phyloP scores from a whole-genome alignment of 2,329 filamentous ascomycete genomes.

The Alternaria ethzedia region DNA sequence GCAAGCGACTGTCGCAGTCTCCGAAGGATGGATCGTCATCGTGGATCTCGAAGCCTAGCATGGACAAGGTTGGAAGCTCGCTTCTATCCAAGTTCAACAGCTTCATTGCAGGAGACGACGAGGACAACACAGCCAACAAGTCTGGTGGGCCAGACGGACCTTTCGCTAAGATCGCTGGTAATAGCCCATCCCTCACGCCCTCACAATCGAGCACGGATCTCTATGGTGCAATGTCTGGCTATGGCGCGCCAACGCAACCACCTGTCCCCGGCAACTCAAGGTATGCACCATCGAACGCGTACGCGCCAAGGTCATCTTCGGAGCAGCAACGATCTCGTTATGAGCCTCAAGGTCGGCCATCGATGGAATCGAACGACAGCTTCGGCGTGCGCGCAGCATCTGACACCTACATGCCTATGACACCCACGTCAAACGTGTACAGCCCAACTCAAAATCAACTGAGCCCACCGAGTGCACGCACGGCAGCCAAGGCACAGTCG shows the following conservation, averaged over 20 bases:
- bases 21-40: slow-evolving; percentile 81
- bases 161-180: slow-evolving; percentile 81
- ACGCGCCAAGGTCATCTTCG: slow-evolving; percentile 58
- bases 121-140: slow-evolving; percentile 66
- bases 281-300: slow-evolving; percentile 48
- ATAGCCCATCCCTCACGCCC: slow-evolving; percentile 55
- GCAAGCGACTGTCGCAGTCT: slow-evolving; percentile 81
- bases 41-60: slow-evolving; percentile 93
- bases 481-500: slow-evolving; percentile 36
- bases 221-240: slow-evolving; percentile 71
- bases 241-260: slow-evolving; percentile 43
- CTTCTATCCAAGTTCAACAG: slow-evolving; percentile 95
- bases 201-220: slow-evolving; percentile 75
- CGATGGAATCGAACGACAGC: slow-evolving; percentile 46
- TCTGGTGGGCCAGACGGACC: slow-evolving; percentile 70
- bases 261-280: slow-evolving; percentile 42
- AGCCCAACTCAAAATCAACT: slow-evolving; percentile 39
- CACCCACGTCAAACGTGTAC: slow-evolving; percentile 35
- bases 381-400: slow-evolving; percentile 35
- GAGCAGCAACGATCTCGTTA: slow-evolving; percentile 59
- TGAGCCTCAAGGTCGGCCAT: slow-evolving; percentile 51
- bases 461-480: slow-evolving; percentile 34
- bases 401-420: slow-evolving; percentile 38
- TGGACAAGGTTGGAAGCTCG: slow-evolving; percentile 92
- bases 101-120: slow-evolving; percentile 92